Base-by-base conservation (phyloP, 257 asterid species). In the Marsdenia floribunda region DNA sequence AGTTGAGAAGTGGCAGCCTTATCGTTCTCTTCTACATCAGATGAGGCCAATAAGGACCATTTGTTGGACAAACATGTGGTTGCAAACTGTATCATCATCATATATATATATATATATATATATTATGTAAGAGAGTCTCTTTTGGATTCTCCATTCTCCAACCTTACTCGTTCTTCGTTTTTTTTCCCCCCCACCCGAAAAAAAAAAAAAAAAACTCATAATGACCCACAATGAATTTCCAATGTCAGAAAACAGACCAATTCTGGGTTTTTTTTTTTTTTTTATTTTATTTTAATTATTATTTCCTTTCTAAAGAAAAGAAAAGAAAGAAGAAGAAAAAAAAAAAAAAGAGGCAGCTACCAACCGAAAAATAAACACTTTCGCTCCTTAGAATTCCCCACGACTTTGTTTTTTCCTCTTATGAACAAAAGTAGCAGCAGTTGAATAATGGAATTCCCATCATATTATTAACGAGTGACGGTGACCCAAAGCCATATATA, bases 221-320 rank as follows among this genome's bases (percentile, higher is more conserved):
- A 61, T 61, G 68, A 13, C 44, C 68, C 68, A 61, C 68, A 61
- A 61, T 61, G 68, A 61, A 15, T 61, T 61, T 61, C 42, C 44
- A 15, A 14, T 61, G 21, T 29, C 68, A 61, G 42, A 61, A 44
- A 44, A 44, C 49, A 44, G 13, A 44, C 49, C 49, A 44, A 29
- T 29, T 29, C 1, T 29, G 33, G 0, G 0, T 29, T 29, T 29
- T 0, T 29, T 29, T 29, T 29, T 29, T 0, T 29, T 29, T 29
- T 29, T 29, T n/a, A n/a, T n/a, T n/a, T n/a, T n/a, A n/a, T n/a
- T 29, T 29, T 29, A 29, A 29, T 29, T 29, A 29, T 1, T 29
- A 29, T 29, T 29, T 29, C 1, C 33, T 29, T 29, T 29, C 33
- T 29, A 29, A 1, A 29, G 33, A 29, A 44, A 44, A 44, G 10